Conservation (phyloP, 1,284 basidiomycete species). For the Microbotryum saponariae region DNA sequence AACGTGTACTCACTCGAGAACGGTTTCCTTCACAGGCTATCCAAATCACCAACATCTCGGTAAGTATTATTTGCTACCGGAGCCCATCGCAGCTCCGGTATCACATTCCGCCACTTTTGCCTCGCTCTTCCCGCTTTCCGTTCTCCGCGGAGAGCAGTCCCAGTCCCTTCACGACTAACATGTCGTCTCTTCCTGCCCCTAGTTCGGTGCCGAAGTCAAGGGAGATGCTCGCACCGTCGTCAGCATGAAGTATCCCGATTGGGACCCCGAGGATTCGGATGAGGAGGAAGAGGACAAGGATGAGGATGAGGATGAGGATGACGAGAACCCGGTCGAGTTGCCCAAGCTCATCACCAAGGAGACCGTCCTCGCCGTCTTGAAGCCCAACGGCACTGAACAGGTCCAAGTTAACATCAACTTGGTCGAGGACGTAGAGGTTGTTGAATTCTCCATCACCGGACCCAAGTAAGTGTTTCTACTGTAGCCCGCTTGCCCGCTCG, state of each 20-base stretch:
- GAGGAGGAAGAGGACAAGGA: constrained; percentile 46
- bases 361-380: constrained; percentile 51
- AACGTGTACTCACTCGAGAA: not conserved
- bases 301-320: constrained; percentile 40
- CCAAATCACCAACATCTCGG: constrained; percentile 34
- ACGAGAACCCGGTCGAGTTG: constrained; percentile 48
- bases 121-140: not conserved
- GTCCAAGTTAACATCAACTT: constrained; percentile 54
- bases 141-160: not conserved
- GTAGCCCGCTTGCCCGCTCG: no score
- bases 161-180: not conserved
- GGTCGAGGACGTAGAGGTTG: constrained; percentile 59
- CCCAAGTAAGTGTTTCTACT: constrained; percentile 55
- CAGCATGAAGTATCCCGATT: constrained; percentile 52
- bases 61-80: constrained; percentile 1
- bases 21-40: constrained; percentile 6
- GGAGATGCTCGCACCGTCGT: constrained; percentile 52
- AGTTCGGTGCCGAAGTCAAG: constrained; percentile 33
- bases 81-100: not conserved
- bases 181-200: not conserved
- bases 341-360: constrained; percentile 48
- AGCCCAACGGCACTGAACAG: constrained; percentile 74
- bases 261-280: constrained; percentile 38
- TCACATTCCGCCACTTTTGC: not conserved
- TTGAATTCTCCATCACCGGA: constrained; percentile 63